Evolutionary conservation across 1,284 basidiomycete genomes (phyloP), one percentile per base, ranked within the genome.

Genomic region (Cutaneotrichosporon daszewskae): DNA sequence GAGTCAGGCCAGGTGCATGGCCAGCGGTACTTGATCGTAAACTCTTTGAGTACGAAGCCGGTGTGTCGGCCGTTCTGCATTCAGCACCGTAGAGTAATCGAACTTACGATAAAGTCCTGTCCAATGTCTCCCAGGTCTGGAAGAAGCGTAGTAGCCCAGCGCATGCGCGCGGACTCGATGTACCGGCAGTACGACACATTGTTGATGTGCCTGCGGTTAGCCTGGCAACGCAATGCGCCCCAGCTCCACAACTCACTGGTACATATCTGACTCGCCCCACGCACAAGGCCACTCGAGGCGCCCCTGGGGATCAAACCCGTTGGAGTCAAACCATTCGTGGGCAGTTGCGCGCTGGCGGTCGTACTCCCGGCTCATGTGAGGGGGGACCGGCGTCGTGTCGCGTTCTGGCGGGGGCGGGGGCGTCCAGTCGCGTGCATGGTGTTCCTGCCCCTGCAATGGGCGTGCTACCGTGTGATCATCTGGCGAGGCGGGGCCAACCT

Each of bases 191-290:
- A 64, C 19, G 52, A 47, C 32, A 71, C 69, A 40, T 69, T 71
- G 44, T 71, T 71, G 25, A 64, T 61, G 45, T 71, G 69, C 46
- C 66, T 69, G 35, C 19, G 2, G 37, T 47, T 25, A 43, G 37
- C 17, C 17, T 18, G 25, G 13, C 25, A 26, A 13, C 25, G 9
- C 25, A 13, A 20, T 24, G 12, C 9, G 20, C 18, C 14, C 9
- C 13, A 18, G 23, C 16, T 13, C 8, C 10, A 1, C 22, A 4
- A 59, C 66, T 54, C 53, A 68, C 68, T 57, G 49, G 53, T 65
- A 69, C 51, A 60, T 66, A 53, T 71, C 69, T 31, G 54, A 57
- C 34, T 71, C 65, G 1, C 69, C 69, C 69, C 69, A 71, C 6
- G 65, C 65, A 14, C 66, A 62, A 14, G 64, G 62, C 60, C 64